Evolutionary conservation across 83 land plant genomes (phyloP).

Genomic region (Diphasiastrum complanatum): DNA sequence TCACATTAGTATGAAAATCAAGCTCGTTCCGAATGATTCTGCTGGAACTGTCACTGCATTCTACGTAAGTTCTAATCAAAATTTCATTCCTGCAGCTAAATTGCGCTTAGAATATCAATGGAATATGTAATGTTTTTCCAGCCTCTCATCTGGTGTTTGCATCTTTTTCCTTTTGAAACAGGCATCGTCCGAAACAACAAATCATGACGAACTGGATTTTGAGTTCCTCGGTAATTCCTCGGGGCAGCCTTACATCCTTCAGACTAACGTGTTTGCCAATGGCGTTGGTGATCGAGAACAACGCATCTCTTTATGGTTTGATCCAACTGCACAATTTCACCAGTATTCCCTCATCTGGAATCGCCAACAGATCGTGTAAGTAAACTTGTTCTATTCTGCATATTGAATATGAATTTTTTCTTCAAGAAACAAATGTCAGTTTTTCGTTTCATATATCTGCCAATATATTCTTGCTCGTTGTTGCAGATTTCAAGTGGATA

Average conservation of each 20-base stretch:
- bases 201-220: constrained; percentile 26
- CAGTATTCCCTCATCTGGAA: constrained; percentile 21
- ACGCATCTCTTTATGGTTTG: constrained; percentile 23
- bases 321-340: constrained; percentile 15
- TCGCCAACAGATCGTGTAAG: constrained; percentile 13
- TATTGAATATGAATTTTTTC: neutral
- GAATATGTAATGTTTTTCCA: too few relatives aligned
- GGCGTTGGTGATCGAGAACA: constrained; percentile 21
- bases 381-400: neutral
- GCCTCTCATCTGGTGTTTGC: neutral
- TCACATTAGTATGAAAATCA: too few relatives aligned
- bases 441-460: neutral
- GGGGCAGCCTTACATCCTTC: constrained; percentile 20
- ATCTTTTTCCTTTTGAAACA: constrained; percentile 11
- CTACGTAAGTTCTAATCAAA: too few relatives aligned
- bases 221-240: constrained; percentile 21
- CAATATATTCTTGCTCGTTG: neutral
- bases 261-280: constrained; percentile 15
- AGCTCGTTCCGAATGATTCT: too few relatives aligned
- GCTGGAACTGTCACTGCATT: too few relatives aligned
- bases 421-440: neutral
- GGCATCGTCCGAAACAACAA: too few relatives aligned
- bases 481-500: neutral
- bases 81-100: too few relatives aligned
- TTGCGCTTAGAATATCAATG: too few relatives aligned